Percentiles rank a stretch among this genome's conserved stretches.
Evolutionary conservation across 768 basidiomycete genomes (phyloP).

Genomic region (Podaxis sp.): DNA sequence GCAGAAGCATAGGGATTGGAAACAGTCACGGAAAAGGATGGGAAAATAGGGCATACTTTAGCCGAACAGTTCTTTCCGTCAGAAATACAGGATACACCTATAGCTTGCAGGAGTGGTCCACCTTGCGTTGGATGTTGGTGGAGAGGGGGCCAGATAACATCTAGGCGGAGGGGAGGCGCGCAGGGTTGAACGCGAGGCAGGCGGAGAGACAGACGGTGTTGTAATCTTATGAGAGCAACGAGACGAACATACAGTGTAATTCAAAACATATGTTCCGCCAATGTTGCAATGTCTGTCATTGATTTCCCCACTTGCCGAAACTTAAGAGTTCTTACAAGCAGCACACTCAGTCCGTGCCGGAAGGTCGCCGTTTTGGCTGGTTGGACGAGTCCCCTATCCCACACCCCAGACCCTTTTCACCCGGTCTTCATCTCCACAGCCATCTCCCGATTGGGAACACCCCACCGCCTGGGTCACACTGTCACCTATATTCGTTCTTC

Average conservation of each 20-base stretch:
- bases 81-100: neutral
- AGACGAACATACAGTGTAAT: too few species aligned
- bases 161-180: neutral
- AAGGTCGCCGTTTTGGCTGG: neutral
- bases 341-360: neutral
- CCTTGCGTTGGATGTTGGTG: neutral
- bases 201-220: neutral
- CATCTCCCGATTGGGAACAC: neutral
- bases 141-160: neutral
- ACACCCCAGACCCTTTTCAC: neutral
- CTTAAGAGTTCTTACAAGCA: neutral
- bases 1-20: neutral
- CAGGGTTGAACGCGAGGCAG: neutral
- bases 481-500: neutral
- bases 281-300: too few species aligned
- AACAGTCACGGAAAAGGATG: neutral
- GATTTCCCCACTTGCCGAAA: too few species aligned
- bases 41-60: conserved; percentile 2
- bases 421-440: too few species aligned
- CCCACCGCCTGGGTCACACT: neutral
- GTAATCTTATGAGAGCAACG: neutral
- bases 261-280: neutral
- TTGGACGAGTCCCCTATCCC: neutral
- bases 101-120: neutral
- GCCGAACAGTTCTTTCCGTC: neutral